These are phyloP conservation scores for Metschnikowia borealis DNA, from an alignment of 805 yeast species.

Conservation along the genomic window DNA sequence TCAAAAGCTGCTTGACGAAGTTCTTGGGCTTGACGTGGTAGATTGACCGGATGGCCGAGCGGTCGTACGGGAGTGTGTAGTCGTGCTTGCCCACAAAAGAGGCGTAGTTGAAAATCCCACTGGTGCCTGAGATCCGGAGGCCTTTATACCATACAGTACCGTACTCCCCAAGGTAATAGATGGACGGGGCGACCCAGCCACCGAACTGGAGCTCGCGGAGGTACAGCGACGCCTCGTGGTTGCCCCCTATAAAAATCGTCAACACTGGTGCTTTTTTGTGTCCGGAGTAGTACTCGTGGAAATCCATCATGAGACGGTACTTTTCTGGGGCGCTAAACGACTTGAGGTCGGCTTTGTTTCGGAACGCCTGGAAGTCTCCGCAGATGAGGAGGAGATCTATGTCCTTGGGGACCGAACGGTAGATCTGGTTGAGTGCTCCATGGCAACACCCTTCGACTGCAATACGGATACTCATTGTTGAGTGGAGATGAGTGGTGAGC, in stretches of 20 bases:
- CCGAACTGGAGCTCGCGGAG: conserved; percentile 71
- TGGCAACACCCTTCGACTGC: conserved; percentile 92
- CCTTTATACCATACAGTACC: conserved; percentile 76
- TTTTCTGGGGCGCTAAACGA: conserved; percentile 78
- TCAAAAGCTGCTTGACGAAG: conserved; percentile 49
- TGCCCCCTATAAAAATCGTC: conserved; percentile 89
- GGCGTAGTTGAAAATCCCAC: conserved; percentile 70
- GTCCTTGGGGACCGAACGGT: conserved; percentile 23
- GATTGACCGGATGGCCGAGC: conserved; percentile 48
- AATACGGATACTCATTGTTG: conserved; percentile 25
- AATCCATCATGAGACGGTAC: conserved; percentile 74
- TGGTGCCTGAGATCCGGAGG: conserved; percentile 69
- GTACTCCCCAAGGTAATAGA: conserved; percentile 77
- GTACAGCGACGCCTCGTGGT: conserved; percentile 86
- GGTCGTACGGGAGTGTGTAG: conserved; percentile 43
- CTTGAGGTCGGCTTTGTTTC: conserved; percentile 59
- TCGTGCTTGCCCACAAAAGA: conserved; percentile 20
- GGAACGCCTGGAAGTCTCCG: conserved; percentile 87
- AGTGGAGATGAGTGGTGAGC: not conserved
- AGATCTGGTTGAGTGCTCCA: conserved; percentile 66
- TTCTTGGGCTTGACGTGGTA: conserved; percentile 74
- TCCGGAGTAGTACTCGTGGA: conserved; percentile 66
- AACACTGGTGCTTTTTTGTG: conserved; percentile 60
- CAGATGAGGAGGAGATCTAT: conserved; percentile 59
- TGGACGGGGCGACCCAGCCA: conserved; percentile 90